A percentile compares a stretch with the other conserved stretches of the same genome.
Conservation (phyloP, 805 yeast genomes). For the Myxozyma monticola region DNA sequence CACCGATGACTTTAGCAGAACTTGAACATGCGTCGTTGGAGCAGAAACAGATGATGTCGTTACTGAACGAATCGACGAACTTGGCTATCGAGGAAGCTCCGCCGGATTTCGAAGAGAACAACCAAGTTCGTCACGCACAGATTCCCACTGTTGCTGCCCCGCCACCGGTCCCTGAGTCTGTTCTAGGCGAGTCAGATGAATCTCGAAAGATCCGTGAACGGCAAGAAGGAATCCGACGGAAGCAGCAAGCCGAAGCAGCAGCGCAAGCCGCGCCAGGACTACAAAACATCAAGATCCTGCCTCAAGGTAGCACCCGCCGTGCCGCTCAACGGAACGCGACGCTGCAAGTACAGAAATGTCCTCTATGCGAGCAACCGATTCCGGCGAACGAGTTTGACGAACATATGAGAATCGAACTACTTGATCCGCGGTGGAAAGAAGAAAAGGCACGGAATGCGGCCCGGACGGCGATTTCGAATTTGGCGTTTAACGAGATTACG, state of each 20-base stretch:
- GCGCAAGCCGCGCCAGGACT: slow-evolving; percentile 25
- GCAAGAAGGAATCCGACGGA: slow-evolving; percentile 18
- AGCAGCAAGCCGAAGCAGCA: slow-evolving; percentile 28
- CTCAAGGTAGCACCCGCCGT: slow-evolving; percentile 70
- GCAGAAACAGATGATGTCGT: slow-evolving; percentile 44
- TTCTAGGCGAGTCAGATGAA: slow-evolving; percentile 18
- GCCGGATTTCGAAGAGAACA: slow-evolving; percentile 34
- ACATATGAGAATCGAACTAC: slow-evolving; percentile 65
- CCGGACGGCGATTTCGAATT: slow-evolving; percentile 39
- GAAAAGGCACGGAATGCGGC: slow-evolving; percentile 50
- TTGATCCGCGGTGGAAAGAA: slow-evolving; percentile 76
- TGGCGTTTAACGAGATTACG: slow-evolving; percentile 40
- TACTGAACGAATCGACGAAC: slow-evolving; percentile 16
- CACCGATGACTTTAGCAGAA: slow-evolving; percentile 56
- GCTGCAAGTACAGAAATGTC: slow-evolving; percentile 60
- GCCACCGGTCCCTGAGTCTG: neutral
- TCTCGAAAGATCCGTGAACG: slow-evolving; percentile 19
- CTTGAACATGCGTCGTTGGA: slow-evolving; percentile 62
- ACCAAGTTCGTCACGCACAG: neutral
- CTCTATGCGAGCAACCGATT: slow-evolving; percentile 70
- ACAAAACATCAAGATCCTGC: slow-evolving; percentile 49
- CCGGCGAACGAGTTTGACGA: slow-evolving; percentile 65
- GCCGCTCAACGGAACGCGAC: slow-evolving; percentile 1
- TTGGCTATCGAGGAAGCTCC: slow-evolving; percentile 46
- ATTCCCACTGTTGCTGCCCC: slow-evolving; percentile 1